phyloP scores from a whole-genome alignment of 1,284 basidiomycete genomes.

The Xerocomus subilludens region DNA sequence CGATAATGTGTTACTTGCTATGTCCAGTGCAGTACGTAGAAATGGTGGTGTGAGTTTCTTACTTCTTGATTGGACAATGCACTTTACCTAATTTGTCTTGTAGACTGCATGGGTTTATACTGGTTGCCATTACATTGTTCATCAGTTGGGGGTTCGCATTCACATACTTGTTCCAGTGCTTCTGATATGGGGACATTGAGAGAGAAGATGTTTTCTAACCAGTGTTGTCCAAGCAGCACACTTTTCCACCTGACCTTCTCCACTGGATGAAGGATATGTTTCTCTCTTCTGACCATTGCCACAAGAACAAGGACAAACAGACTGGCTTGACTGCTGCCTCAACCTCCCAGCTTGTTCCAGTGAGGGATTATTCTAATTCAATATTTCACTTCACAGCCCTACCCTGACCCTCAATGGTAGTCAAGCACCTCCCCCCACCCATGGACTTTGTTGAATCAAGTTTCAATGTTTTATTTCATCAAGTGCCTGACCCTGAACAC shows the following conservation, averaged over 20 bases:
- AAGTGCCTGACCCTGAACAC: too few relatives aligned
- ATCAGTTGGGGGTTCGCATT: slow-evolving; percentile 53
- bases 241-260: slow-evolving; percentile 36
- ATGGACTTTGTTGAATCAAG: too few relatives aligned
- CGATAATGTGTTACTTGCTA: slow-evolving; percentile 47
- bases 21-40: slow-evolving; percentile 47
- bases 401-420: too few relatives aligned
- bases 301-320: too few relatives aligned
- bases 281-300: too few relatives aligned
- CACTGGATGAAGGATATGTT: too few relatives aligned
- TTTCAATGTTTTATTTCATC: too few relatives aligned
- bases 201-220: background rate
- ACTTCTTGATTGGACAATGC: background rate
- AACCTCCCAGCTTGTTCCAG: too few relatives aligned
- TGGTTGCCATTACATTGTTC: slow-evolving; percentile 31
- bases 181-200: background rate
- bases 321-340: too few relatives aligned
- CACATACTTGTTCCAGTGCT: slow-evolving; percentile 39
- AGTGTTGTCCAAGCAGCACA: slow-evolving; percentile 47
- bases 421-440: too few relatives aligned
- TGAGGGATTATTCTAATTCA: too few relatives aligned
- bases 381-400: too few relatives aligned
- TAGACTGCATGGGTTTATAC: slow-evolving; percentile 39
- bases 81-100: background rate
- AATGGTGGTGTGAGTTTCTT: slow-evolving; percentile 45